Base-by-base conservation (phyloP, 345 rosid species). In the Mallotus nudiflorus region DNA sequence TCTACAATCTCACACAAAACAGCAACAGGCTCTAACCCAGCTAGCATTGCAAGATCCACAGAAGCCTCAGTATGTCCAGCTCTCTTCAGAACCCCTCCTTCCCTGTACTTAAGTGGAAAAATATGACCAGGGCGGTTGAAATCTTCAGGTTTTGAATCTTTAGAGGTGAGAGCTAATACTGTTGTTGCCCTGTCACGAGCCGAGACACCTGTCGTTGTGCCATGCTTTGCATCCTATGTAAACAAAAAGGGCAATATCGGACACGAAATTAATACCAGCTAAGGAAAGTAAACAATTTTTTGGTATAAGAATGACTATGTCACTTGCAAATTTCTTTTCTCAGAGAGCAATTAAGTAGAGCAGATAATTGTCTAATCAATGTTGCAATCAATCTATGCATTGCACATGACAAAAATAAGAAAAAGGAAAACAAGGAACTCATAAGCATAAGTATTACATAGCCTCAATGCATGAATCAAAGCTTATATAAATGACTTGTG, bases 21-120 rank as follows among this genome's bases (percentile, higher is more conserved):
- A 19, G 80, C 80, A 55, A n/a, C 73, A 50, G 80, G 76, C 57
- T 72, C 80, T 28, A 67, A 54, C 27, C 76, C 80, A 55, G 80
- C 80, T 4, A 77, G 66, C 52, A 72, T 35, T 25, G 80, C 68
- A 31, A 77, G 73, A 67, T 77, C 80, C 27, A 28, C 80, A n/a
- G 76, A 77, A 25, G 80, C 80, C 62, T 77, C 76, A 3, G 76
- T 77, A 50, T 77, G 80, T 62, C 80, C 80, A 46, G 80, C 80
- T 67, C 80, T 67, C 67, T 77, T 77, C 37, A 77, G 44, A 35
- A 77, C 76, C 2, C 80, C 80, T 31, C 80, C 80, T 52, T 77
- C 73, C 68, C 80, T 62, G 51, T 77, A 77, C 57, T 66, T 77
- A 8, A 77, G 73, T 15, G 80, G 80, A 58, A 77, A 77, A 55